Evolutionary conservation across 371 early-diverging fungal species (phyloP).

Genomic region (Apophysomyces variabilis): DNA sequence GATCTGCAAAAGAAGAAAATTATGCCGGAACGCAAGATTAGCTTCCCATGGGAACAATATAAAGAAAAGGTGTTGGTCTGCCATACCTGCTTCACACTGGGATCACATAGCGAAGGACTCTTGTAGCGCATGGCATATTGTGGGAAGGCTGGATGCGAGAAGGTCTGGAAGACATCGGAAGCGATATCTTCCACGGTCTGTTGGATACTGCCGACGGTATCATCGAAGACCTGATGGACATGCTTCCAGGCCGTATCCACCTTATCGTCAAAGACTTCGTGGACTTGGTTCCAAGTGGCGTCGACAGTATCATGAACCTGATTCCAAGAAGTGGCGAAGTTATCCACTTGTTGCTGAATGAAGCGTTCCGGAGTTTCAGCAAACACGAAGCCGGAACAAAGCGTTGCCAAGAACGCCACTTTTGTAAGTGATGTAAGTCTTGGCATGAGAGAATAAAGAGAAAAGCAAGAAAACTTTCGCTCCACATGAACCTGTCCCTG

Average conservation of each 20-base stretch:
- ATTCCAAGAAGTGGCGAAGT: conserved; percentile 32
- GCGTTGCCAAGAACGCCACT: conserved; percentile 24
- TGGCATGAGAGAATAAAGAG: conserved; percentile 27
- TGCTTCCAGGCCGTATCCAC: conserved; percentile 28
- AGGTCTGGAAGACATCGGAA: conserved; percentile 36
- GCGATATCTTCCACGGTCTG: conserved; percentile 6
- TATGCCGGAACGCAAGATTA: too few species aligned
- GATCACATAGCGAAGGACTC: conserved; percentile 74
- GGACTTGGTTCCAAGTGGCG: conserved; percentile 32
- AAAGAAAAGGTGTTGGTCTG: too few species aligned
- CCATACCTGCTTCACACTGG: conserved; percentile 64
- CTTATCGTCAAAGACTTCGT: conserved; percentile 30
- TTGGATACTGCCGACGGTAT: conserved; percentile 12
- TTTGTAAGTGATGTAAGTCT: conserved; percentile 31
- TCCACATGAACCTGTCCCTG: conserved; percentile 11
- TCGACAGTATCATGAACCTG: conserved; percentile 28
- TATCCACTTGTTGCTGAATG: conserved; percentile 32
- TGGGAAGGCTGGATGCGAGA: conserved; percentile 69
- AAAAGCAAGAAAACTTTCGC: conserved; percentile 11
- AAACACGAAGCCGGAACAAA: conserved; percentile 16
- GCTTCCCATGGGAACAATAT: too few species aligned
- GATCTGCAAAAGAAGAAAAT: conserved; percentile 36
- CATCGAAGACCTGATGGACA: conserved; percentile 30
- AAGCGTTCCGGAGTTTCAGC: conserved; percentile 25
- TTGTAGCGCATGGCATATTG: conserved; percentile 76